These are phyloP conservation scores for Podaxis carcinomalis DNA, from an alignment of 768 basidiomycete genomes.

Conservation along the genomic window DNA sequence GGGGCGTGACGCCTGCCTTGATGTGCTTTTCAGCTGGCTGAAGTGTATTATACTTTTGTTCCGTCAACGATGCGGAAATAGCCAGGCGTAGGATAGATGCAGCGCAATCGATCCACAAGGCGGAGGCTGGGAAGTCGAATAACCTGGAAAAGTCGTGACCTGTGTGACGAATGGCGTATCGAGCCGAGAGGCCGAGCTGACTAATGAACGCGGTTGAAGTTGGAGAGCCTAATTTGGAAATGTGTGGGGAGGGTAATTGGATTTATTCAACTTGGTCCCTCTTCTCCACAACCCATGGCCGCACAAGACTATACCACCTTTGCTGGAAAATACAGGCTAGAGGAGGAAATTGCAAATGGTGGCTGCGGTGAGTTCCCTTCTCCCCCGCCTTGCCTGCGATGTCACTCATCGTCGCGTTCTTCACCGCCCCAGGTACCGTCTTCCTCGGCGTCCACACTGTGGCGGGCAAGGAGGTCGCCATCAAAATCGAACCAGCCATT, in stretches of 20 bases:
- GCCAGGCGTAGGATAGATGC: neutral
- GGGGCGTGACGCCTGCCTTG: neutral
- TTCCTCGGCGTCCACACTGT: conserved; percentile 76
- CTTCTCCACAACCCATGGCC: neutral
- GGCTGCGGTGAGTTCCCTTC: conserved; percentile 57
- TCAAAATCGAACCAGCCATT: conserved; percentile 71
- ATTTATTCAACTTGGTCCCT: neutral
- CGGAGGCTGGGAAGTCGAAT: neutral
- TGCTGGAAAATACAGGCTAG: conserved; percentile 74
- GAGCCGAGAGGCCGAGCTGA: conserved; percentile 8
- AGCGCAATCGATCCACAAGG: neutral
- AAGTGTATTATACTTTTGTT: neutral
- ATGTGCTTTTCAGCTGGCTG: neutral
- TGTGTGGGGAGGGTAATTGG: neutral
- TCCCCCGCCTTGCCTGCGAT: neutral
- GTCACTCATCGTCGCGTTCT: neutral
- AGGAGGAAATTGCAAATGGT: conserved; percentile 77
- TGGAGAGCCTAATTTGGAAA: neutral
- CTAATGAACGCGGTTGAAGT: conserved; percentile 13
- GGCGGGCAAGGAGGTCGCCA: conserved; percentile 81
- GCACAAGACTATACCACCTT: conserved; percentile 35
- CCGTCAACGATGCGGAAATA: neutral
- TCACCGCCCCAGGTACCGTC: conserved; percentile 53
- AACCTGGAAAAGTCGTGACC: too few species aligned
- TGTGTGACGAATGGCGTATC: neutral